Conservation (phyloP, 2,329 filamentous ascomycete species). For the Arthrobotrys conoides region DNA sequence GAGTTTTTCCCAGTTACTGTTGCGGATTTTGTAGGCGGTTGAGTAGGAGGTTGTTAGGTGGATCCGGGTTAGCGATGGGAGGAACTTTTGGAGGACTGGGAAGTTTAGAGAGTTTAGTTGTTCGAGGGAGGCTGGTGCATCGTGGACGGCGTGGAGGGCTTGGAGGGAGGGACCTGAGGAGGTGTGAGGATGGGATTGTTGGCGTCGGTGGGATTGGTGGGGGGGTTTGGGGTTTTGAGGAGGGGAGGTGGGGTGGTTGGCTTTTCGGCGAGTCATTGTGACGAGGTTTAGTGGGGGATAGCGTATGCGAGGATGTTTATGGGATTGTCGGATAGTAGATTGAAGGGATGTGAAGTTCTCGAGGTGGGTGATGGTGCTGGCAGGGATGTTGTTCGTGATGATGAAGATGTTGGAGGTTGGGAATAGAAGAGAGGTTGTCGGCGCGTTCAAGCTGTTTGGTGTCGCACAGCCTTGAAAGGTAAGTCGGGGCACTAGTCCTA, state of each 20-base stretch:
- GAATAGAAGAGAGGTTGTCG: background rate
- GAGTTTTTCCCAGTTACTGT: slow-evolving; percentile 52
- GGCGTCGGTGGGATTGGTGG: slow-evolving; percentile 46
- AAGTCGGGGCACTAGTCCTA: background rate
- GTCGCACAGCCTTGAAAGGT: background rate
- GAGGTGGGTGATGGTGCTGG: background rate
- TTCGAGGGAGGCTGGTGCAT: slow-evolving; percentile 47
- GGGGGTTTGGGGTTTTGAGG: slow-evolving; percentile 30
- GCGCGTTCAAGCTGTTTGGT: background rate
- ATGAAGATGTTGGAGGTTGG: background rate
- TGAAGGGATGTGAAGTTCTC: background rate
- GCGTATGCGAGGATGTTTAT: no score
- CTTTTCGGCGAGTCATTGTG: slow-evolving; percentile 44
- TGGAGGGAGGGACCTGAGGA: slow-evolving; percentile 52
- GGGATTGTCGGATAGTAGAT: background rate
- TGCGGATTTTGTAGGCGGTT: slow-evolving; percentile 51
- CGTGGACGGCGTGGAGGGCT: slow-evolving; percentile 48
- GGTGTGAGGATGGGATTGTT: slow-evolving; percentile 47
- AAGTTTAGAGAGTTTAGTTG: slow-evolving; percentile 55
- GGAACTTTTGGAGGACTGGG: slow-evolving; percentile 42
- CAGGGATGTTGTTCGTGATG: background rate
- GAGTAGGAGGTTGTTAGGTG: slow-evolving; percentile 49
- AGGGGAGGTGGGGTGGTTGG: slow-evolving; percentile 55
- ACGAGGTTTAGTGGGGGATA: background rate
- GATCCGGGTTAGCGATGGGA: slow-evolving; percentile 40